A percentile compares a stretch with the other conserved stretches of the same genome.
Conservation (phyloP, 371 early-diverging fungal species). For the Mucor mucedo region DNA sequence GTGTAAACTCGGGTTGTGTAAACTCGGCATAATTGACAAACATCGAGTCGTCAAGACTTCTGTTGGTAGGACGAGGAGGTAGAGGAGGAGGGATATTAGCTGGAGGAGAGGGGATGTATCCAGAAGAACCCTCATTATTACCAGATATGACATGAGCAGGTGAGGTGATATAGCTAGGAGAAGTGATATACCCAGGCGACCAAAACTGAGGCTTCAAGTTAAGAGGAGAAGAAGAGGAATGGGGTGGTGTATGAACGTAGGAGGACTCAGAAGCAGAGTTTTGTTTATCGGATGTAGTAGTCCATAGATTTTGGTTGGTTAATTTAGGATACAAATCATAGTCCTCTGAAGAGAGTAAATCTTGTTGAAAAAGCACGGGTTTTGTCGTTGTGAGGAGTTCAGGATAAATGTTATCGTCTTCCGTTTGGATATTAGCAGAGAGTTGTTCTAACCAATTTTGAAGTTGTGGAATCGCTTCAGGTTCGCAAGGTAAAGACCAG, state of each 20-base stretch:
- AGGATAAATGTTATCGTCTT: slow-evolving; percentile 32
- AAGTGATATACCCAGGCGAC: slow-evolving; percentile 25
- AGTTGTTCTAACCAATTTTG: slow-evolving; percentile 58
- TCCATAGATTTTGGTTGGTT: slow-evolving; percentile 10
- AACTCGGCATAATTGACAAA: too few species aligned
- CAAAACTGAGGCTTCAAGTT: slow-evolving; percentile 16
- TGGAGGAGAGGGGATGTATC: neutral
- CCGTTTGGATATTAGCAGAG: slow-evolving; percentile 48
- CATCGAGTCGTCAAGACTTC: neutral
- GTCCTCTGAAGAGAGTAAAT: slow-evolving; percentile 1
- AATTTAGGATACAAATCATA: slow-evolving; percentile 30
- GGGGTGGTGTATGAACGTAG: slow-evolving; percentile 18
- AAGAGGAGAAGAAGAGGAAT: neutral
- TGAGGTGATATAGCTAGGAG: slow-evolving; percentile 3
- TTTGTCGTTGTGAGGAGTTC: slow-evolving; percentile 2
- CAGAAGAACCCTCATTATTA: too few species aligned
- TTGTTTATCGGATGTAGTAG: neutral
- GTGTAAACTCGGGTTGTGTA: too few species aligned
- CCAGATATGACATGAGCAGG: neutral
- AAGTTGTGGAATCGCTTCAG: slow-evolving; percentile 46
- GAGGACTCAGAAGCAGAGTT: slow-evolving; percentile 14
- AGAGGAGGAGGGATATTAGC: neutral
- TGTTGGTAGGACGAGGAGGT: slow-evolving; percentile 5
- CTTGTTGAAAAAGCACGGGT: neutral
- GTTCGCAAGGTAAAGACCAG: slow-evolving; percentile 42